Evolutionary conservation across 768 basidiomycete genomes (phyloP).

Genomic region (Hebeloma cylindrosporum): DNA sequence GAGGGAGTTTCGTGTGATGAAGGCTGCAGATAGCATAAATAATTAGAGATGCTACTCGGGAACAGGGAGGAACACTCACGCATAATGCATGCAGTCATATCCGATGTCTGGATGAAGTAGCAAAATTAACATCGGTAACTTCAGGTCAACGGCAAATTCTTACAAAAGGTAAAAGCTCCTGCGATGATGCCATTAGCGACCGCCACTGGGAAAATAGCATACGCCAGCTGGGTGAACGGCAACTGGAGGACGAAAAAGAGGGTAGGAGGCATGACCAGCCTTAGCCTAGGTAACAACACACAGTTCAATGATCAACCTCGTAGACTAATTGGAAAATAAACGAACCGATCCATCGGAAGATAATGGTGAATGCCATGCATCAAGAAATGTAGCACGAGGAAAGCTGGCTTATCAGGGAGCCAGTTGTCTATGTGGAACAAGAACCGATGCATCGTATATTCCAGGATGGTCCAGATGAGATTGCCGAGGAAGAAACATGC

Average conservation of each 20-base stretch:
- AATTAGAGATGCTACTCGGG: neutral
- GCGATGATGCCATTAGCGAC: conserved; percentile 91
- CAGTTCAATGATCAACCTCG: conserved; percentile 1
- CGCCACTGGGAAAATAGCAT: conserved; percentile 77
- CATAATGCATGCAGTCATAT: conserved; percentile 93
- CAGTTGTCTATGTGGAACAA: conserved; percentile 91
- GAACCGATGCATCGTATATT: conserved; percentile 94
- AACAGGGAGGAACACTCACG: conserved; percentile 44
- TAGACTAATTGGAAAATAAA: neutral
- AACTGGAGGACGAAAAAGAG: conserved; percentile 75
- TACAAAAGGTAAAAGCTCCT: conserved; percentile 79
- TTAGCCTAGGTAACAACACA: conserved; percentile 47
- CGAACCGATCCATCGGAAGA: conserved; percentile 91
- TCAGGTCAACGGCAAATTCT: conserved; percentile 24
- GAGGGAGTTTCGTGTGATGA: conserved; percentile 84
- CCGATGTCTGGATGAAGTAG: conserved; percentile 54
- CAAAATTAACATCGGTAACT: neutral
- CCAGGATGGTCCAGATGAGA: conserved; percentile 90
- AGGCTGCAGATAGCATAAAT: conserved; percentile 42
- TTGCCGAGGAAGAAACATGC: conserved; percentile 83
- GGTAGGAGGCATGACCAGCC: conserved; percentile 95
- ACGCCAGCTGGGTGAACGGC: conserved; percentile 86
- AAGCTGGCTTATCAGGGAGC: conserved; percentile 80
- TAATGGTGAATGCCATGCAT: conserved; percentile 98
- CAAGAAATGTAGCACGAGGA: conserved; percentile 86